Evolutionary conservation across 179 eudicot species (phyloP).

Genomic region (Gypsophila paniculata): DNA sequence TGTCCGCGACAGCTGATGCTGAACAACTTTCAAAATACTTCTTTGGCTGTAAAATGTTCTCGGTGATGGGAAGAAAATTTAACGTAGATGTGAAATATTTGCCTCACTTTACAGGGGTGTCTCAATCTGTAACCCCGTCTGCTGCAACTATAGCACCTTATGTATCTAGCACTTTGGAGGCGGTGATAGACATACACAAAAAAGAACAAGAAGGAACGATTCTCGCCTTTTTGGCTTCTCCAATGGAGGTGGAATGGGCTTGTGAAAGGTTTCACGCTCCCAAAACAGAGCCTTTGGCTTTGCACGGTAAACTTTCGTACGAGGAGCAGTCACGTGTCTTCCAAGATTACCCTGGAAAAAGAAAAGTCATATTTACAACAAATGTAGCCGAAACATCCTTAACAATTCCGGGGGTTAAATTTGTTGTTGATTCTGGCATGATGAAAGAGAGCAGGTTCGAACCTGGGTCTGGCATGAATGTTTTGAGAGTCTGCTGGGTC

Average conservation of each 20-base stretch:
- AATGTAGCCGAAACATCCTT: constrained; percentile 94
- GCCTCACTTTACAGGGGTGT: constrained; percentile 38
- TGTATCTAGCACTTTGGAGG: constrained; percentile 48
- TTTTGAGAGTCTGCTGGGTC: constrained; percentile 63
- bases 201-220: constrained; percentile 67
- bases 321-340: constrained; percentile 74
- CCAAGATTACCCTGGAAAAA: constrained; percentile 50
- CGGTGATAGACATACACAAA: constrained; percentile 63
- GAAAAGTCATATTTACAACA: constrained; percentile 87
- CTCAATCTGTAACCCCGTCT: constrained; percentile 22
- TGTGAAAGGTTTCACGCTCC: constrained; percentile 55
- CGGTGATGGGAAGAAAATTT: constrained; percentile 71
- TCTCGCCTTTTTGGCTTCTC: constrained; percentile 89
- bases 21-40: constrained; percentile 72
- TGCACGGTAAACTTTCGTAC: constrained; percentile 78
- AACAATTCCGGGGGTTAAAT: constrained; percentile 91
- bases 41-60: constrained; percentile 58
- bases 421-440: constrained; percentile 90
- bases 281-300: constrained; percentile 50
- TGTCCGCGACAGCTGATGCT: constrained; percentile 97
- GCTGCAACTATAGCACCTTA: constrained; percentile 45
- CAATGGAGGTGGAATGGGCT: constrained; percentile 90
- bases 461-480: constrained; percentile 82
- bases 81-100: constrained; percentile 75
- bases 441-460: constrained; percentile 80